Conservation (phyloP, 1,284 basidiomycete genomes). For the Sanghuangporus weigelae region DNA sequence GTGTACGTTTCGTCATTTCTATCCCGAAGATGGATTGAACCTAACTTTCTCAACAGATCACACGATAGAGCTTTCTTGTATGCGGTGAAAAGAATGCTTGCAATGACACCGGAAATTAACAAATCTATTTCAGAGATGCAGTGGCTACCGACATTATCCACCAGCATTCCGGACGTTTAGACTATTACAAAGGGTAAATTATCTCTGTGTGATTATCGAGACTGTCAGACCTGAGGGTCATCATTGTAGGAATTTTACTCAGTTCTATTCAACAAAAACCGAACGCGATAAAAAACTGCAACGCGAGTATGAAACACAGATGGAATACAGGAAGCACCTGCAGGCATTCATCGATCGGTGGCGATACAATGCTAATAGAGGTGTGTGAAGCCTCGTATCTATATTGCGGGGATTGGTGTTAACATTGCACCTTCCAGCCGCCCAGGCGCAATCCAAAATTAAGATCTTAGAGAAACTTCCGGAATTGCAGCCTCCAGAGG, state of each 20-base stretch:
- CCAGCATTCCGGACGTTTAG: slow-evolving; percentile 91
- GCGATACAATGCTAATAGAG: slow-evolving; percentile 92
- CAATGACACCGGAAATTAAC: neutral
- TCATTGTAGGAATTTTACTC: slow-evolving; percentile 85
- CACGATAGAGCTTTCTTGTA: slow-evolving; percentile 97
- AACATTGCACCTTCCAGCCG: slow-evolving; percentile 40
- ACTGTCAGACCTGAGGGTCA: neutral
- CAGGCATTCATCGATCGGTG: slow-evolving; percentile 98
- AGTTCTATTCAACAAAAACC: slow-evolving; percentile 98
- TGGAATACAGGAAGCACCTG: slow-evolving; percentile 91
- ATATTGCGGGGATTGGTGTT: neutral
- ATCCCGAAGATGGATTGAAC: neutral
- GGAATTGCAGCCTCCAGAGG: slow-evolving; percentile 88
- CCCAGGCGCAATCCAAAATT: slow-evolving; percentile 95
- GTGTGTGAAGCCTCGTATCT: slow-evolving; percentile 29
- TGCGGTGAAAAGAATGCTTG: slow-evolving; percentile 23
- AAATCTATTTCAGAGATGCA: slow-evolving; percentile 60
- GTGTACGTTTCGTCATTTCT: slow-evolving; percentile 53
- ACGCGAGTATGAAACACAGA: slow-evolving; percentile 94
- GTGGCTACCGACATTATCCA: slow-evolving; percentile 96
- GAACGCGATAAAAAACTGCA: slow-evolving; percentile 89
- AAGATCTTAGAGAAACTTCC: slow-evolving; percentile 99
- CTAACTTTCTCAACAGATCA: slow-evolving; percentile 47
- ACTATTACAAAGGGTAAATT: slow-evolving; percentile 84
- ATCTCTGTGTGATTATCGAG: neutral